Conservation (phyloP, 1,284 basidiomycete genomes). For the Uromyces viciae-fabae region DNA sequence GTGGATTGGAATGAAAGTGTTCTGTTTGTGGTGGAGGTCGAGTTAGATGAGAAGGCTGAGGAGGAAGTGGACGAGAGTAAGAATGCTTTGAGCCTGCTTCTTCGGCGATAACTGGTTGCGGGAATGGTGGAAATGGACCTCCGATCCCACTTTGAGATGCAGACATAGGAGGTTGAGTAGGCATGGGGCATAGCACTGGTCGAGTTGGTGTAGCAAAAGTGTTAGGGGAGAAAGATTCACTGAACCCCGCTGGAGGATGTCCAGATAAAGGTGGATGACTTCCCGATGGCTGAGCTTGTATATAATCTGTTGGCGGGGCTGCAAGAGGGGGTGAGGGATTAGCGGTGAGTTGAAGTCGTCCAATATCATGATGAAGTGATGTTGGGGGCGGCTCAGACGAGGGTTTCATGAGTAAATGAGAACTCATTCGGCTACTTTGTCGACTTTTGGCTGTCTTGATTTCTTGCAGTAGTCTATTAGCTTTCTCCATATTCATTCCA, state of each 20-base stretch:
- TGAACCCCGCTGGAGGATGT: background rate
- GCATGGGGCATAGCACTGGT: slow-evolving; percentile 28
- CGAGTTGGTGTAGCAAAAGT: background rate
- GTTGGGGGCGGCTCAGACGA: slow-evolving; percentile 50
- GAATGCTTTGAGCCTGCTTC: background rate
- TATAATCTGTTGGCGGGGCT: slow-evolving; percentile 7
- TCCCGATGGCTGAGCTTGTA: background rate
- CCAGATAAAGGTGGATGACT: slow-evolving; percentile 14
- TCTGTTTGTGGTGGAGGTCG: too few species aligned
- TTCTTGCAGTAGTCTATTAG: slow-evolving; percentile 85
- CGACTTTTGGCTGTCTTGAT: slow-evolving; percentile 66
- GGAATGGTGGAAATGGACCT: slow-evolving; percentile 7
- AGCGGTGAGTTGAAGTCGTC: slow-evolving; percentile 38
- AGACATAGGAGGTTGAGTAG: slow-evolving; percentile 15
- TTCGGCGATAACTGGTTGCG: background rate
- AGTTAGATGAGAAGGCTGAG: slow-evolving; percentile 28
- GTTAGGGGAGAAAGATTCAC: slow-evolving; percentile 13
- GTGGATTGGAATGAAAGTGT: slow-evolving; percentile 22
- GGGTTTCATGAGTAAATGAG: slow-evolving; percentile 27
- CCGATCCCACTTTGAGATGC: slow-evolving; percentile 2
- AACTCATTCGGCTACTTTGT: slow-evolving; percentile 53
- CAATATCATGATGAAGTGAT: slow-evolving; percentile 26
- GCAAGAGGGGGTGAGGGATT: background rate
- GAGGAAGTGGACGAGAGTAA: slow-evolving; percentile 9
- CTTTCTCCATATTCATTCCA: slow-evolving; percentile 99